These are phyloP conservation scores for Pseudonitzschia pungens DNA, from an alignment of 108 stramenopile species.

Conservation along the genomic window DNA sequence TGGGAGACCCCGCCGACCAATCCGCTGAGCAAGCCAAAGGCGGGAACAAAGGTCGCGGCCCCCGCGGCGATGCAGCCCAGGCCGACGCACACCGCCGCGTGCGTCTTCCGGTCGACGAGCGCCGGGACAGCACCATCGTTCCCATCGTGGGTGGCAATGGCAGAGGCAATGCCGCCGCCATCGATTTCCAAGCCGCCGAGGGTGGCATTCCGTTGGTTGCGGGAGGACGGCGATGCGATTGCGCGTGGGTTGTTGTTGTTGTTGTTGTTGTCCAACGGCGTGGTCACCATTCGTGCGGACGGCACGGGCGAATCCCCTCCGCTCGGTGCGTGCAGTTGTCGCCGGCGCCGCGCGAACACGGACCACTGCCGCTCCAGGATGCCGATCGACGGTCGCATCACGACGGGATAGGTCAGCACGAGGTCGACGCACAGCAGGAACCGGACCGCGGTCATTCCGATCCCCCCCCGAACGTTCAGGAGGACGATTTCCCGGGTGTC, in stretches of 20 bases:
- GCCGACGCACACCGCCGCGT: conserved; percentile 9
- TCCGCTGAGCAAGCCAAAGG: conserved; percentile 33
- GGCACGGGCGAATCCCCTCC: too few relatives aligned
- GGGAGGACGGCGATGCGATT: not conserved
- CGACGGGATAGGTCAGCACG: conserved; percentile 37
- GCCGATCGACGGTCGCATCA: conserved; percentile 32
- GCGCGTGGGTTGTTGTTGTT: not conserved
- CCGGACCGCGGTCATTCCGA: conserved; percentile 17
- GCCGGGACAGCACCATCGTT: not conserved
- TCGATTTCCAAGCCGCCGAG: not conserved
- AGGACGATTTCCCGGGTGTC: conserved; percentile 34
- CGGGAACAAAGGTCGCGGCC: conserved; percentile 25
- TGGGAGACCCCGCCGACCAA: conserved; percentile 42
- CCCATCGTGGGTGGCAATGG: not conserved
- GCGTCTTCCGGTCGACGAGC: conserved; percentile 1
- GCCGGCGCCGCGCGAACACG: not conserved
- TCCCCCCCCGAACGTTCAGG: conserved; percentile 19
- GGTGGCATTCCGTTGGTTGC: not conserved
- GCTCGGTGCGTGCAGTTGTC: too few relatives aligned
- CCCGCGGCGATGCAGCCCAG: conserved; percentile 28
- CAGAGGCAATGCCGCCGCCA: not conserved
- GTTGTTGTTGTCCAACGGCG: too few relatives aligned
- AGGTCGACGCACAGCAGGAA: conserved; percentile 36
- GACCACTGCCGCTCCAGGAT: conserved; percentile 21
- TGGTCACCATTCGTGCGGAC: too few relatives aligned